Conservation (phyloP, 768 basidiomycete genomes). For the Psilocybe cyanescens region DNA sequence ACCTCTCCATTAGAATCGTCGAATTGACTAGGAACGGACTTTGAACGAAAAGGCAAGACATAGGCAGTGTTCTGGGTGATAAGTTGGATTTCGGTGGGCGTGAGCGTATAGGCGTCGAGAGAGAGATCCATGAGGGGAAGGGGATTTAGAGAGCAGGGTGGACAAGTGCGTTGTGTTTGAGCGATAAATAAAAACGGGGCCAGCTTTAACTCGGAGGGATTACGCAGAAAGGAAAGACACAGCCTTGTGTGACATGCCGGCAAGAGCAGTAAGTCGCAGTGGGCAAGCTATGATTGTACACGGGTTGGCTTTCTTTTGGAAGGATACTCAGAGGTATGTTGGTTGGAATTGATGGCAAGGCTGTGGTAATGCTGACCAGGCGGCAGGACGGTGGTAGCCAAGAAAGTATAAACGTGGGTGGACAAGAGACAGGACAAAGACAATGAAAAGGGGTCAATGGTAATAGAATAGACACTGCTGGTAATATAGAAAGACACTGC, state of each 20-base stretch:
- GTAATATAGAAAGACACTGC: not conserved
- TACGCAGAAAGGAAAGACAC: conserved; percentile 1
- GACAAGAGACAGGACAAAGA: not conserved
- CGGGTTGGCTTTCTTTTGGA: not conserved
- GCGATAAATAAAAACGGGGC: not conserved
- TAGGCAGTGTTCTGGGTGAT: not conserved
- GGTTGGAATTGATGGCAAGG: not conserved
- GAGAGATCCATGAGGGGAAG: not conserved
- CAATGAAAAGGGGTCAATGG: not conserved
- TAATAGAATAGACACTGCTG: not conserved
- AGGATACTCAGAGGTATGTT: not conserved
- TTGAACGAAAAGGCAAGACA: not conserved
- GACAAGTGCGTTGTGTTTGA: too few species aligned
- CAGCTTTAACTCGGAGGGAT: not conserved
- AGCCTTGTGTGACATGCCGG: conserved; percentile 6
- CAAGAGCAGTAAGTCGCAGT: not conserved
- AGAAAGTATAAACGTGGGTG: not conserved
- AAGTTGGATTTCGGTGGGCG: not conserved
- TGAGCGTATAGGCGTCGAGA: not conserved
- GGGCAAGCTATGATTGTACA: not conserved
- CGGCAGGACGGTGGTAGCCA: not conserved
- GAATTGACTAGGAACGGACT: not conserved
- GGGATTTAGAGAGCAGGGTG: not conserved
- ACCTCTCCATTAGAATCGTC: not conserved
- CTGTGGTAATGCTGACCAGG: not conserved